Evolutionary conservation across 257 asterid species (phyloP), one percentile per base, ranked within the genome.

Genomic region (Linaria vulgaris): DNA sequence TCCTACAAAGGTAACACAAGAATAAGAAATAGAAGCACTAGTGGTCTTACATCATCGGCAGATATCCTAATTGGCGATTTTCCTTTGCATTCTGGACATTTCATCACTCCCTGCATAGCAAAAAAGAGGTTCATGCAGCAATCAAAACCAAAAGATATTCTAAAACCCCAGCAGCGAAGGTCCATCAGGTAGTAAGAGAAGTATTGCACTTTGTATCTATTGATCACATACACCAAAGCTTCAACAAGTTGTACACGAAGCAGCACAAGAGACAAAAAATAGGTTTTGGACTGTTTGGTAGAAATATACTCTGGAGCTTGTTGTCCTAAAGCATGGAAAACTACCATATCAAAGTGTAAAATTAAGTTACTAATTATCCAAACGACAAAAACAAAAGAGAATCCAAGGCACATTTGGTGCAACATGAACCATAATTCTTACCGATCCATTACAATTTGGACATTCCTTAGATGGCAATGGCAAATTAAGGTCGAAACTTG

Each of bases 41-140:
- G 30, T 53, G 43, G 75, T 73, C 99, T 85, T 77, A 89, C 99
- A 80, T 92, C 90, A 77, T 92, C 99, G 9, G 96, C 94, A 59
- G 97, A 89, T 75, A 92, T 85, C 84, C 94, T 78, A 59, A 92
- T 56, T 30, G 84, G 88, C 17, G 79, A 73, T 86, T 83, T 89
- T 75, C 79, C 90, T 82, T 85, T 81, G 82, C 99, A 92, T 74
- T 92, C 96, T 51, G 99, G 95, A 70, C 99, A 92, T 76, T 80
- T 87, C 96, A 92, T 92, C 78, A 83, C 97, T 46, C 99, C 99
- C 99, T 92, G 88, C 76, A 76, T 72, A 68, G 69, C 56, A 70
- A 76, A 61, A 71, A 70, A 31, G 48, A 17, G 67, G 44, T 57
- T 58, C 21, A 25, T 11, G 60, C 56, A 56, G 60, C 52, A 60